Base-by-base conservation (phyloP, 306 rosid genomes). In the Quercus agrifolia region DNA sequence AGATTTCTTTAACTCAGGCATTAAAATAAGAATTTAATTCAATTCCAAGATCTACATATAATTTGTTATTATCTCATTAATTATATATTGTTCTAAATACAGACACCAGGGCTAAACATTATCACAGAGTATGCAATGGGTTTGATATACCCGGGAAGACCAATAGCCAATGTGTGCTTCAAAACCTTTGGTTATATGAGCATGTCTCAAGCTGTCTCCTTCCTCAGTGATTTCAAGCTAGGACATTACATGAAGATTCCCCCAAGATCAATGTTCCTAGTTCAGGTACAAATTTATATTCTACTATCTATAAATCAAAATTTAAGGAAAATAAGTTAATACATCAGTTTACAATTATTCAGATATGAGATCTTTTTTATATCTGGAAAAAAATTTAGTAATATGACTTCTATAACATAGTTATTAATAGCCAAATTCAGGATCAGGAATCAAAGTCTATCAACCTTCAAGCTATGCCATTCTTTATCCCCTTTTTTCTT, bases 201-300 rank as follows among this genome's bases (percentile, higher is more conserved):
- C 83, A 91, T 87, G 91, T 76, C 92, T 19, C 97, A 93, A 49
- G 98, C 98, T 46, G 94, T 93, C 59, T 91, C 98, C 80, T 93
- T 93, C 76, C 98, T 93, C 12, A 80, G 77, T 70, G 98, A 93
- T 85, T 93, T 93, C 86, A 91, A 93, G 89, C 92, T 93, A 13
- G 97, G 97, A 10, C 97, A 93, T 79, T 93, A 93, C 87, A 88
- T 89, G 97, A 93, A 93, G 91, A 93, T 93, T 82, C 97, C 98
- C 38, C 97, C 94, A 69, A 88, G 89, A 77, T 93, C 96, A 67
- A 93, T 93, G 97, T 93, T 93, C 82, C 79, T 91, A 54, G 93
- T 91, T 83, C 97, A 93, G 90, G 98, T 88, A 85, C 19, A 20
- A 61, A 57, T 44, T 28, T 63, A 73, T 68, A 51, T 28, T 30